phyloP scores from a whole-genome alignment of 192 early-diverging fungal genomes.

The Podochytrium sp. region DNA sequence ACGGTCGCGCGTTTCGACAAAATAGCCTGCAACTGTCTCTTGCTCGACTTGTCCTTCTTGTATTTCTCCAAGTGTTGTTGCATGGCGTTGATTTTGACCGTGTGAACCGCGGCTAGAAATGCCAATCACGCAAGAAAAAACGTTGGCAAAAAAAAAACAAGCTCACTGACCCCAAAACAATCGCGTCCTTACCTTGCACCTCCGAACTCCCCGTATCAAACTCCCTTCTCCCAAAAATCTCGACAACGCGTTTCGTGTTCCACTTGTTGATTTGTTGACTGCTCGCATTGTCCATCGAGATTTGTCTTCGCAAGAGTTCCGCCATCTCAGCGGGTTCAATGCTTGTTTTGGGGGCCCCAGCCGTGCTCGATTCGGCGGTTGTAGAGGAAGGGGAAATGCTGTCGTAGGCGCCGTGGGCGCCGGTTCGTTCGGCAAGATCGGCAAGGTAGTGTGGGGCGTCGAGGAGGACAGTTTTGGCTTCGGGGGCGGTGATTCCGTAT shows the following conservation, averaged over 20 bases:
- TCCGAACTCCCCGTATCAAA: conserved; percentile 90
- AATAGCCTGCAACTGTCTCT: conserved; percentile 77
- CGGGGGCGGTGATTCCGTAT: conserved; percentile 43
- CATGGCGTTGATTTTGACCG: conserved; percentile 87
- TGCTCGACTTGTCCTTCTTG: conserved; percentile 90
- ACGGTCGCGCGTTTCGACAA: conserved; percentile 82
- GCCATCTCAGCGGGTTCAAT: conserved; percentile 38
- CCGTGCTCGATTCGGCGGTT: neutral
- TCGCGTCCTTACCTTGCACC: conserved; percentile 76
- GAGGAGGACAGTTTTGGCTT: conserved; percentile 41
- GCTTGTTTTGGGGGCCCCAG: neutral
- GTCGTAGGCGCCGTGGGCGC: conserved; percentile 6
- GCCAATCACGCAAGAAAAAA: conserved; percentile 21
- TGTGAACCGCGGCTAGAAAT: conserved; percentile 81
- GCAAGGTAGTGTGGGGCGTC: conserved; percentile 33
- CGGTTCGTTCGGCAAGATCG: neutral
- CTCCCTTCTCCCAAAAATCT: conserved; percentile 75
- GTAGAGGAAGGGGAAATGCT: neutral
- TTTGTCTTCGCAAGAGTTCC: conserved; percentile 60
- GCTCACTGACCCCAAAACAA: neutral
- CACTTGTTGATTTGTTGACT: conserved; percentile 73
- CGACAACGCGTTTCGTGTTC: conserved; percentile 74
- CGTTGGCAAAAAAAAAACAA: neutral
- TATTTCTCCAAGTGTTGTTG: conserved; percentile 76
- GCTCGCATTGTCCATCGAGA: conserved; percentile 82